Percentiles rank a stretch among this genome's conserved stretches.
phyloP scores from a whole-genome alignment of 345 rosid genomes.

The Lumnitzera littorea region DNA sequence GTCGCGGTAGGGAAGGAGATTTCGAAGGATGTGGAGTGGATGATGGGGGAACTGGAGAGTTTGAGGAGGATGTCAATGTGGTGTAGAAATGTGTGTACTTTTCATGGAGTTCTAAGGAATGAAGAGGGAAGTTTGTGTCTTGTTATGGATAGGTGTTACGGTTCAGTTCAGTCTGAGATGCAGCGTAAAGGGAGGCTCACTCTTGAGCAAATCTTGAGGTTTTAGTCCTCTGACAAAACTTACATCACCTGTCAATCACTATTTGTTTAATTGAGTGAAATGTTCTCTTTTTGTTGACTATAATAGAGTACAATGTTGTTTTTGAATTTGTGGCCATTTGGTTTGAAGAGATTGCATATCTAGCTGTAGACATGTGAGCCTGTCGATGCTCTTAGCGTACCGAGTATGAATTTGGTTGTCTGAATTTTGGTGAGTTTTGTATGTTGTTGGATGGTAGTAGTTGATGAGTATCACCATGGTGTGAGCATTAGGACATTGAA shows the following conservation, averaged over 20 bases:
- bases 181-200: slow-evolving; percentile 87
- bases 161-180: slow-evolving; percentile 91
- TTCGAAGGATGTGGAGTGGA: slow-evolving; percentile 59
- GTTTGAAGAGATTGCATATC: no score
- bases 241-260: not conserved
- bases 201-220: slow-evolving; percentile 95
- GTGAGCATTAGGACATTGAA: no score
- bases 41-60: slow-evolving; percentile 69
- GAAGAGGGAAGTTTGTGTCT: slow-evolving; percentile 53
- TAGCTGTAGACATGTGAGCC: no score
- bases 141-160: slow-evolving; percentile 75
- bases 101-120: slow-evolving; percentile 72
- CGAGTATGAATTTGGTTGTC: no score
- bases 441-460: no score
- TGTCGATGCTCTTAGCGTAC: no score
- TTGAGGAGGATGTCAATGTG: slow-evolving; percentile 74
- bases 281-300: no score
- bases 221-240: not conserved
- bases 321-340: no score
- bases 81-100: slow-evolving; percentile 91
- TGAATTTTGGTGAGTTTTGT: no score
- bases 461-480: no score
- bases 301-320: no score
- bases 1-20: slow-evolving; percentile 56
- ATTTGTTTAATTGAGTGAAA: no score